A percentile compares a stretch with the other conserved stretches of the same genome.
phyloP scores from a whole-genome alignment of 352 stramenopile species.

The Thalassiosira gravida region DNA sequence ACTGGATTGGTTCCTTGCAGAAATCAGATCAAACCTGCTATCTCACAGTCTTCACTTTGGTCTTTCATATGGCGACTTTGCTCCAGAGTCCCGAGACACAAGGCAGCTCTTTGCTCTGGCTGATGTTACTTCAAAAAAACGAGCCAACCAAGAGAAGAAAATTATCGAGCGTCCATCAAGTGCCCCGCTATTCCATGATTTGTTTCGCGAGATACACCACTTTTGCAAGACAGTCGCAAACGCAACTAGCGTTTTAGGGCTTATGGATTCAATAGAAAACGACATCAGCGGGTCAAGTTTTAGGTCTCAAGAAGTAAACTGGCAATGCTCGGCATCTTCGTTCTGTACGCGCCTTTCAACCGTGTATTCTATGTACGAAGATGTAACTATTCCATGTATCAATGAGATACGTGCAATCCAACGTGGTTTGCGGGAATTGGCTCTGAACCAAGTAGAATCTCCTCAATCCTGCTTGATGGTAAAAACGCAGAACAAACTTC shows the following conservation, averaged over 20 bases:
- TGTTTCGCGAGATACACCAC: slow-evolving; percentile 88
- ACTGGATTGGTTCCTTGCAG: slow-evolving; percentile 88
- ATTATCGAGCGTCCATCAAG: slow-evolving; percentile 87
- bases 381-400: slow-evolving; percentile 77
- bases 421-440: slow-evolving; percentile 59
- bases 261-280: slow-evolving; percentile 61
- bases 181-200: slow-evolving; percentile 75
- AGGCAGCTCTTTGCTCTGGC: slow-evolving; percentile 40
- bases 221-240: slow-evolving; percentile 79
- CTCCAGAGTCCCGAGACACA: slow-evolving; percentile 36
- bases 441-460: slow-evolving; percentile 39
- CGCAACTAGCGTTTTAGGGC: slow-evolving; percentile 50
- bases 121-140: slow-evolving; percentile 49
- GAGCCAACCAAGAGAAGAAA: slow-evolving; percentile 74
- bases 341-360: slow-evolving; percentile 70
- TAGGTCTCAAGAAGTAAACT: slow-evolving; percentile 70
- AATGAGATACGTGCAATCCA: slow-evolving; percentile 76
- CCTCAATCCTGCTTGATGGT: slow-evolving; percentile 34
- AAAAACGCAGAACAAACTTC: slow-evolving; percentile 51
- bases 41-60: slow-evolving; percentile 69
- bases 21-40: slow-evolving; percentile 62
- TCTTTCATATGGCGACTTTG: slow-evolving; percentile 69
- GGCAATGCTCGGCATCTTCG: slow-evolving; percentile 68
- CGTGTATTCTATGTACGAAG: slow-evolving; percentile 80
- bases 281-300: slow-evolving; percentile 21